Evolutionary conservation across 495 filamentous ascomycete genomes (phyloP).

Genomic region (Jackrogersella multiformis): DNA sequence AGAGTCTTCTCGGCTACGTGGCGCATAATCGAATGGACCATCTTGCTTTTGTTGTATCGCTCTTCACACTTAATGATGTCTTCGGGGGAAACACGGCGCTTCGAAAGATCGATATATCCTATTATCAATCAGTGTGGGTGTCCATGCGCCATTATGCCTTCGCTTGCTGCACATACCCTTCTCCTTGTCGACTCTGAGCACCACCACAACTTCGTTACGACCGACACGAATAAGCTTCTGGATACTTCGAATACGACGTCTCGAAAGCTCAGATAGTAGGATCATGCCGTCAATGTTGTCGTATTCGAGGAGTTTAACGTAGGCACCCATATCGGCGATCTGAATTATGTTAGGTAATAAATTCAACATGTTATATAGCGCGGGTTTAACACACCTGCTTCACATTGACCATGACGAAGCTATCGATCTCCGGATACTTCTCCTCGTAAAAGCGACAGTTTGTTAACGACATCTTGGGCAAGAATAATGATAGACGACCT

Average conservation of each 20-base stretch:
- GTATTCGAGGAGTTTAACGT: constrained; percentile 98
- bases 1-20: constrained; percentile 97
- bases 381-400: constrained; percentile 75
- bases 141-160: constrained; percentile 11
- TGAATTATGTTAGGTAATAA: constrained; percentile 50
- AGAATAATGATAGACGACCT: constrained; percentile 12
- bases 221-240: constrained; percentile 99
- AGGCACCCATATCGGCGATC: constrained; percentile 99
- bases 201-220: constrained; percentile 97
- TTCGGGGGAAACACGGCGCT: constrained; percentile 95
- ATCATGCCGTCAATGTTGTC: constrained; percentile 99
- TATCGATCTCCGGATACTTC: constrained; percentile 97
- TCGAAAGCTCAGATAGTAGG: constrained; percentile 91
- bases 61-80: constrained; percentile 99
- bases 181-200: constrained; percentile 97
- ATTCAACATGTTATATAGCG: constrained; percentile 3
- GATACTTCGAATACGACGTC: constrained; percentile 96
- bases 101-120: constrained; percentile 98
- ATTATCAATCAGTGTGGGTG: constrained; percentile 19
- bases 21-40: constrained; percentile 97
- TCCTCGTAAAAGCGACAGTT: constrained; percentile 99
- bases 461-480: constrained; percentile 86
- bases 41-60: constrained; percentile 99
- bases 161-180: constrained; percentile 69
- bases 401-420: constrained; percentile 99